Conservation (phyloP, 2,329 filamentous ascomycete genomes). For the Botrytis pseudocinerea region DNA sequence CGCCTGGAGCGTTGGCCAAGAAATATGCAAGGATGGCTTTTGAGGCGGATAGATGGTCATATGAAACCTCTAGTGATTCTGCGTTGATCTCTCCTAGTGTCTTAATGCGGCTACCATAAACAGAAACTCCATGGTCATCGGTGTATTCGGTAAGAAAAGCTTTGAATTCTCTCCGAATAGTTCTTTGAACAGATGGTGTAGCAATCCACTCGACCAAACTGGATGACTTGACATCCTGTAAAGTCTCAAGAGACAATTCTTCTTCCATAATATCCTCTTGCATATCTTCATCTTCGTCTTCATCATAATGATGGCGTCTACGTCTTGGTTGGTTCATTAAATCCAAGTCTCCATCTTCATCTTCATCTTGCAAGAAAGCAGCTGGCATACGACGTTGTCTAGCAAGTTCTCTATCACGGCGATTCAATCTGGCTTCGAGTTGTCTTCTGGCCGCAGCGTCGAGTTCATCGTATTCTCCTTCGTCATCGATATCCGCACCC, state of each 20-base stretch:
- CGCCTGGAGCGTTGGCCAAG: constrained; percentile 90
- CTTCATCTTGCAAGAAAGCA: constrained; percentile 73
- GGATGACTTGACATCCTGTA: constrained; percentile 89
- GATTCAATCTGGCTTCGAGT: constrained; percentile 72
- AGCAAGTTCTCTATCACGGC: constrained; percentile 70
- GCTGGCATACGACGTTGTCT: constrained; percentile 66
- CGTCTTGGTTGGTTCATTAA: constrained; percentile 82
- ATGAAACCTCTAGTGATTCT: constrained; percentile 94
- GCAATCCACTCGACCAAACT: constrained; percentile 95
- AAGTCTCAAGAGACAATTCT: constrained; percentile 85
- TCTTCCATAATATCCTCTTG: constrained; percentile 93
- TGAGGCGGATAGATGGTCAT: constrained; percentile 83
- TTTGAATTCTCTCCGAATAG: constrained; percentile 96
- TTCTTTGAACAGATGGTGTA: constrained; percentile 83
- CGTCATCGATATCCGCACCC: constrained; percentile 72
- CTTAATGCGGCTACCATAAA: constrained; percentile 91
- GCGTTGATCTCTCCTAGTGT: constrained; percentile 97
- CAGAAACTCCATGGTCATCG: constrained; percentile 82
- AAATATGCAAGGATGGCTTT: constrained; percentile 97
- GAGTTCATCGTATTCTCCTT: constrained; percentile 71
- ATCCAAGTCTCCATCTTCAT: constrained; percentile 82
- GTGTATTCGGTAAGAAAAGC: constrained; percentile 95
- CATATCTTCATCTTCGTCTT: constrained; percentile 90
- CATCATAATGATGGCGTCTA: constrained; percentile 87
- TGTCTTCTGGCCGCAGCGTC: constrained; percentile 65